A percentile compares a stretch with the other conserved stretches of the same genome.
Conservation (phyloP, 352 stramenopile species). For the Phytophthora sp. region DNA sequence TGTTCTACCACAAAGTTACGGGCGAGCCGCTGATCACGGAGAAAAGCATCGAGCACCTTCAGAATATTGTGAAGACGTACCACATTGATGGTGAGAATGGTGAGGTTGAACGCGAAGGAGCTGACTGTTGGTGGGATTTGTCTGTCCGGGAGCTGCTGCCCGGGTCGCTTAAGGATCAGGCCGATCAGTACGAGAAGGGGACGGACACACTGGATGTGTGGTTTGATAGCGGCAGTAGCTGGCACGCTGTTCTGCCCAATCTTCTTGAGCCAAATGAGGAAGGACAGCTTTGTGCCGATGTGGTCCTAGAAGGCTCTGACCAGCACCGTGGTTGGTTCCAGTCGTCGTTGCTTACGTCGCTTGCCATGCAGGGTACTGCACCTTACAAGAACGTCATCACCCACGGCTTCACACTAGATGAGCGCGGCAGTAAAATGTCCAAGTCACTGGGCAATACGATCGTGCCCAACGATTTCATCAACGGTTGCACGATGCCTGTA, state of each 20-base stretch:
- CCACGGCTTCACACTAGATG: slow-evolving; percentile 99
- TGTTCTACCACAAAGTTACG: slow-evolving; percentile 95
- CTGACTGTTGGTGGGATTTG: slow-evolving; percentile 97
- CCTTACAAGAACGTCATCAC: slow-evolving; percentile 98
- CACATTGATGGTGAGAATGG: slow-evolving; percentile 32
- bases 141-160: slow-evolving; percentile 75
- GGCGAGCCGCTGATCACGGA: slow-evolving; percentile 92
- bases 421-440: slow-evolving; percentile 99
- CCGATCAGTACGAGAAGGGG: slow-evolving; percentile 93
- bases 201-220: slow-evolving; percentile 99
- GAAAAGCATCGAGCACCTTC: slow-evolving; percentile 91
- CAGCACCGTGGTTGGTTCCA: slow-evolving; percentile 99
- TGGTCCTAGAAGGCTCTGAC: slow-evolving; percentile 98
- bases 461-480: slow-evolving; percentile 95
- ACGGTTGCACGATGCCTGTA: slow-evolving; percentile 71
- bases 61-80: slow-evolving; percentile 61
- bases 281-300: slow-evolving; percentile 87
- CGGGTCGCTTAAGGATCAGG: slow-evolving; percentile 58
- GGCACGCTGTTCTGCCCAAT: slow-evolving; percentile 63
- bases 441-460: slow-evolving; percentile 98
- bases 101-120: slow-evolving; percentile 82
- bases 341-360: slow-evolving; percentile 95
- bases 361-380: slow-evolving; percentile 77
- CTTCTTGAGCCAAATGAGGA: slow-evolving; percentile 53
- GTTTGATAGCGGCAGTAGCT: slow-evolving; percentile 96